Base-by-base conservation (phyloP, 352 stramenopile species). In the Pythium coloratum region DNA sequence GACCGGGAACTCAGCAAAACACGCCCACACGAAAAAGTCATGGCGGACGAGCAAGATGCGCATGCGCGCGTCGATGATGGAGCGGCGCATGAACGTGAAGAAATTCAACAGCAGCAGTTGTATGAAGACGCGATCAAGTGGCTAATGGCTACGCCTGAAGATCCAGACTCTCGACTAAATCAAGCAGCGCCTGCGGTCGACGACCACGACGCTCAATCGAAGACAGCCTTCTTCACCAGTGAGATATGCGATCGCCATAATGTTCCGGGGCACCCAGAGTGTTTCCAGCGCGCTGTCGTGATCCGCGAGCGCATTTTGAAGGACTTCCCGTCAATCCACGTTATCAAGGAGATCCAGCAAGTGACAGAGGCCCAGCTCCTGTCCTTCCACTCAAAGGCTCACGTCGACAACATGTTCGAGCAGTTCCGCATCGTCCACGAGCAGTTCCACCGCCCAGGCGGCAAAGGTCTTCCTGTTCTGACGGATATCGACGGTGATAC, bases 401-500 rank as follows among this genome's bases (percentile, higher is more conserved):
- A 80, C 59, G 70, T 83, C 20, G 68, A 78, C 34, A 26, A 50
- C 30, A 72, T 79, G 53, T 59, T 70, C 50, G 26, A 20, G 24
- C 46, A 71, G 26, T 80, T 78, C 32, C 56, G 26, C 26, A 54
- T 51, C 64, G 62, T 62, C 1, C 14, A 53, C 5, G 20, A 56
- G 5, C 16, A 59, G 0, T 64, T 47, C 26, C 49, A 58, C 51
- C 34, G 36, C 28, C 49, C 62, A 3, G 60, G 10, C 13, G 10
- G 54, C 34, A 55, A 61, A n/a, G 54, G 44, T 7, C 32, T 47
- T 1, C 50, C 42, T 2, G 50, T 59, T n/a, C 34, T 56, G 32
- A 32, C 65, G 26, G 63, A 66, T 18, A 78, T 83, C 30, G 76
- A 83, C 56, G 76, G 71, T 3, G 76, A 83, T 56, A 83, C 76